Conservation (phyloP, 208 protist genomes). For the Leishmania amazonensis region DNA sequence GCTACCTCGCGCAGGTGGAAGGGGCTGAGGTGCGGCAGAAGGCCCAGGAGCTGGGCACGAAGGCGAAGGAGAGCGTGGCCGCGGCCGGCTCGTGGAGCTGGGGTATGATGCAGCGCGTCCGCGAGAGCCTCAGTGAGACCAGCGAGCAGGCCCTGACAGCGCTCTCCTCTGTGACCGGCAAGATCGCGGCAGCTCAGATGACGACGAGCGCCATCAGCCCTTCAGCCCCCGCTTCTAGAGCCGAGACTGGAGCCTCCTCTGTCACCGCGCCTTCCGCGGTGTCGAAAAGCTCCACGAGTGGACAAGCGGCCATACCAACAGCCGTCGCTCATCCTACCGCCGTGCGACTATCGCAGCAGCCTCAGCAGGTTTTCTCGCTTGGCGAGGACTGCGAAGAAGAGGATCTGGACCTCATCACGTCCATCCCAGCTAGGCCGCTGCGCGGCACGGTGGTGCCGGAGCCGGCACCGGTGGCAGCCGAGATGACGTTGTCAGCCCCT, state of each 20-base stretch:
- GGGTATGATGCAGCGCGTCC: slow-evolving; percentile 53
- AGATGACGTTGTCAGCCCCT: not conserved
- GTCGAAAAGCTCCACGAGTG: slow-evolving; percentile 30
- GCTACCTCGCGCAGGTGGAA: slow-evolving; percentile 26
- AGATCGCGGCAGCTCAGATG: not conserved
- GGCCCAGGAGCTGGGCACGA: slow-evolving; percentile 52
- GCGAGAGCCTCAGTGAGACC: slow-evolving; percentile 47
- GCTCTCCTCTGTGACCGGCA: slow-evolving; percentile 4
- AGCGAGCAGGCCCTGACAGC: slow-evolving; percentile 22
- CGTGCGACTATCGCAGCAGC: not conserved
- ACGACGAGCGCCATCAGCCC: not conserved
- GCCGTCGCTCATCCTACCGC: slow-evolving; percentile 1
- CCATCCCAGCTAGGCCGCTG: slow-evolving; percentile 30
- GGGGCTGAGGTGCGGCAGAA: slow-evolving; percentile 42
- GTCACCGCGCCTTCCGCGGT: not conserved
- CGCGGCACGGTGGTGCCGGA: slow-evolving; percentile 20
- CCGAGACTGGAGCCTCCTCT: not conserved
- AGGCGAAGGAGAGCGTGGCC: slow-evolving; percentile 51
- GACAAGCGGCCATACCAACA: slow-evolving; percentile 18
- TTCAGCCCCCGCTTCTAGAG: slow-evolving; percentile 38
- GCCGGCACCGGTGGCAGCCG: not conserved
- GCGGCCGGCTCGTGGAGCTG: slow-evolving; percentile 71
- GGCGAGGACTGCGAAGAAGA: slow-evolving; percentile 63
- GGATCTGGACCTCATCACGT: slow-evolving; percentile 78
- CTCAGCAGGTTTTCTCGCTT: slow-evolving; percentile 50